Evolutionary conservation across 2,329 filamentous ascomycete species (phyloP).

Genomic region (Botrytis fabae): DNA sequence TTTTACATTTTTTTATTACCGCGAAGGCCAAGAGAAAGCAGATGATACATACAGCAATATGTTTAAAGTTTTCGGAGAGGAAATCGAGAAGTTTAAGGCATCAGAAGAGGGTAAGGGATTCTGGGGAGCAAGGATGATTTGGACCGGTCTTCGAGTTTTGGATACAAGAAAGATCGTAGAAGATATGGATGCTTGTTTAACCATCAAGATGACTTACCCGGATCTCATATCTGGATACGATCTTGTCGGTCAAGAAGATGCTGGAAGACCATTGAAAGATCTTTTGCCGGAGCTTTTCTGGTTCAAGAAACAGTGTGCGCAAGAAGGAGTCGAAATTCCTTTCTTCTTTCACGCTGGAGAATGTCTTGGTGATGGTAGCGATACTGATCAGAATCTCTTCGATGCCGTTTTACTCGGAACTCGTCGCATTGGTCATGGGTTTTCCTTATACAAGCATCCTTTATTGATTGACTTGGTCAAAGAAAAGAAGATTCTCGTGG

Average conservation of each 20-base stretch:
- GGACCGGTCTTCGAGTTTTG: conserved; percentile 70
- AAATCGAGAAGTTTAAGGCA: conserved; percentile 72
- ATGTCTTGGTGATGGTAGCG: conserved; percentile 74
- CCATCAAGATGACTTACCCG: conserved; percentile 75
- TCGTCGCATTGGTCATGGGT: conserved; percentile 84
- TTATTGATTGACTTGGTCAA: conserved; percentile 86
- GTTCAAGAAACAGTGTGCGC: conserved; percentile 83
- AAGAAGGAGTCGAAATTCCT: conserved; percentile 77
- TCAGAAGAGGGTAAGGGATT: conserved; percentile 72
- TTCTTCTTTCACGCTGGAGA: conserved; percentile 95
- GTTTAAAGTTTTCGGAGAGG: conserved; percentile 73
- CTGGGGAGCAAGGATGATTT: conserved; percentile 83
- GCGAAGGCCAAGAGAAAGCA: conserved; percentile 61
- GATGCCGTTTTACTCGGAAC: conserved; percentile 87
- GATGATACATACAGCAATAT: conserved; percentile 69
- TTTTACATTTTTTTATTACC: conserved; percentile 71
- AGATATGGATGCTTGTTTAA: conserved; percentile 85
- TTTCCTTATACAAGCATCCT: conserved; percentile 88
- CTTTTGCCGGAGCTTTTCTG: conserved; percentile 85
- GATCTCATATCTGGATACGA: conserved; percentile 85
- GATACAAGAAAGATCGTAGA: conserved; percentile 68
- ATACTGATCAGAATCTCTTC: conserved; percentile 79
- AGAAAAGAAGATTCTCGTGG: conserved; percentile 82
- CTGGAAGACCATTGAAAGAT: conserved; percentile 72
- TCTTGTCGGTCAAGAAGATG: conserved; percentile 83